Evolutionary conservation across 306 rosid genomes (phyloP), one percentile per base, ranked within the genome.

Genomic region (Prunus mongolica): DNA sequence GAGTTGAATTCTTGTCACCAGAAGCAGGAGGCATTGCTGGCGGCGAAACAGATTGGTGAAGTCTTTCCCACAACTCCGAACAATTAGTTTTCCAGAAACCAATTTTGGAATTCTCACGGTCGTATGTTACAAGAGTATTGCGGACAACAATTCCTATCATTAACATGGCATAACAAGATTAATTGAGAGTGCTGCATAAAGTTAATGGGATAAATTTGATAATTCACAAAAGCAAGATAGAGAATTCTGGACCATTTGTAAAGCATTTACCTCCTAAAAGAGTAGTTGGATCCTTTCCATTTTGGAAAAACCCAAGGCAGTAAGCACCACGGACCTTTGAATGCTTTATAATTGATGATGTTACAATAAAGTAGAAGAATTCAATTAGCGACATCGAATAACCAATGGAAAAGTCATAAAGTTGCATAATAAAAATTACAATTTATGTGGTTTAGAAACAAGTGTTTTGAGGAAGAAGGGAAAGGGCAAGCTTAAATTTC

Each of bases 71-170:
- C 77, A 92, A 78, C 85, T 92, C 97, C 3, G 97, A 88, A 91
- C 99, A 96, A 82, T 96, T 96, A 70, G 99, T 96, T 87, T 96
- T 92, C 99, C 97, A 92, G 73, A 95, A 96, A 79, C 99, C 99
- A 83, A 96, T 74, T 78, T 85, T 92, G 16, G 90, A 71, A 86
- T 84, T 78, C 82, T 87, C 88, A 73, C 98, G 95, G 77, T 92
- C 99, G 84, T 96, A 96, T 72, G 50, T 89, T 41, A 96, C 98
- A 83, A 96, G 93, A 68, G 93, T 91, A 82, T 96, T 96, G 65
- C 99, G 97, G 67, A 91, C 99, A 75, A 95, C 10, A 47, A 95
- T 96, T 54, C 98, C 99, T 96, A 47, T 66, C 24, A 73, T 55
- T 78, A 71, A 61, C 41, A 78, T 83, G 69, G 54, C 56, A 75